Conservation (phyloP, 1,284 basidiomycete genomes). For the Sporisorium scitamineum region DNA sequence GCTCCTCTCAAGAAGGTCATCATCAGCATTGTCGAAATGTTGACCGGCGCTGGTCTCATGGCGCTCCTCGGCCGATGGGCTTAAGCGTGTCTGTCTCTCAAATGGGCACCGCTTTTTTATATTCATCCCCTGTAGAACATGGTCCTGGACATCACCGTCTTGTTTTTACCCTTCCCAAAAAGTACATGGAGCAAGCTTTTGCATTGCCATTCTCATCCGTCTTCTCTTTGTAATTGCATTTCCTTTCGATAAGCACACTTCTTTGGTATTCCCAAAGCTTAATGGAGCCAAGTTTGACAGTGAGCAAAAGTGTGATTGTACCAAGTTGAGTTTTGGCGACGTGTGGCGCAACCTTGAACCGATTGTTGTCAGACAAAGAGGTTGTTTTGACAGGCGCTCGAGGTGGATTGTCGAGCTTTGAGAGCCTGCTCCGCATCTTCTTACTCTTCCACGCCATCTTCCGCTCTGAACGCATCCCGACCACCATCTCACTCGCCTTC, state of each 20-base stretch:
- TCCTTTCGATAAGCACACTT: too few relatives aligned
- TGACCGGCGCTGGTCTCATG: slow-evolving; percentile 71
- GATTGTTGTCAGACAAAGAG: background rate
- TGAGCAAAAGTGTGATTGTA: slow-evolving; percentile 5
- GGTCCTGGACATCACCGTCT: slow-evolving; percentile 14
- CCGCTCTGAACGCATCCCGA: background rate
- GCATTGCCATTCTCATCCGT: background rate
- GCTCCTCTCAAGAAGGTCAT: slow-evolving; percentile 64
- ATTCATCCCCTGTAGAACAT: background rate
- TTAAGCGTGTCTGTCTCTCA: slow-evolving; percentile 11
- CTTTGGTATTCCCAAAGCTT: background rate
- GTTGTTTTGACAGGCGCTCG: background rate
- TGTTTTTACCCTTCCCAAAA: slow-evolving; percentile 3
- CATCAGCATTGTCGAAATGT: slow-evolving; percentile 66
- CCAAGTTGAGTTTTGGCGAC: background rate
- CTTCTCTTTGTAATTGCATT: slow-evolving; percentile 3
- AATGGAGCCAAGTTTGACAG: background rate
- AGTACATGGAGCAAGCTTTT: background rate
- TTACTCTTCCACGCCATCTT: background rate
- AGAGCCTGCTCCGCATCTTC: background rate
- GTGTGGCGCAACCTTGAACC: slow-evolving; percentile 11
- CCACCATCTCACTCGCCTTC: background rate
- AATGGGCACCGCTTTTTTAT: background rate
- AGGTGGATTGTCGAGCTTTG: background rate
- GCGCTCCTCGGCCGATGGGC: slow-evolving; percentile 70